Evolutionary conservation across 129 eudicot genomes (phyloP), one percentile per base, ranked within the genome.

Genomic region (Tagetes patula): DNA sequence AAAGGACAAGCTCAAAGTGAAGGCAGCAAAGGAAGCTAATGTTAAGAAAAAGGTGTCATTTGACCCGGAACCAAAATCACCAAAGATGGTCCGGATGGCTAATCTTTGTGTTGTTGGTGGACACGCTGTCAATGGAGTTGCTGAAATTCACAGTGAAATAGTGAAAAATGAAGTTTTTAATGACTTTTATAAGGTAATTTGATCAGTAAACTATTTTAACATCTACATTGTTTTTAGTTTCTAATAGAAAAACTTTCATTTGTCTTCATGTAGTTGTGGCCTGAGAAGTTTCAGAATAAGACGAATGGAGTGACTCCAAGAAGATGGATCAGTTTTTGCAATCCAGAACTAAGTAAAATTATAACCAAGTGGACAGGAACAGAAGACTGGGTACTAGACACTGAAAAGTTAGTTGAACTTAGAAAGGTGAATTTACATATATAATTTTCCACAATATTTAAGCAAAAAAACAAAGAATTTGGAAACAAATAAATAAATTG

Each of bases 221-320:
- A 12, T 52, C 55, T 45, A 48, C 47, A 20, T 45, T 49, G 55
- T 73, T 65, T 33, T 54, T 68, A 47, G 33, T 54, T 61, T 34
- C 20, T 36, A 61, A 61, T 30, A 34, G 67, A 61, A 37, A 12
- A 60, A 60, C 42, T 4, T 70, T 48, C n/a, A 46, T 77, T 30
- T 41, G 42, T 54, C 0, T 31, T 10, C 33, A 34, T 65, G 72
- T 80, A 92, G 98, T 55, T 92, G 65, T 92, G 98, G 96, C 98
- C 98, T 32, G 84, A 83, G 75, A 92, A 92, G 75, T 92, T 92
- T 71, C 98, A 92, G 67, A 92, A 92, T 73, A 92, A 92, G 83
- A 89, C 98, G 11, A 92, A 92, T 74, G 98, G 98, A 20, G 98
- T 92, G 76, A 92, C 98, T 48, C 96, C 98, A 30, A 85, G 96